Conservation (phyloP, 371 early-diverging fungal genomes). For the Blyttiomyces sp. region DNA sequence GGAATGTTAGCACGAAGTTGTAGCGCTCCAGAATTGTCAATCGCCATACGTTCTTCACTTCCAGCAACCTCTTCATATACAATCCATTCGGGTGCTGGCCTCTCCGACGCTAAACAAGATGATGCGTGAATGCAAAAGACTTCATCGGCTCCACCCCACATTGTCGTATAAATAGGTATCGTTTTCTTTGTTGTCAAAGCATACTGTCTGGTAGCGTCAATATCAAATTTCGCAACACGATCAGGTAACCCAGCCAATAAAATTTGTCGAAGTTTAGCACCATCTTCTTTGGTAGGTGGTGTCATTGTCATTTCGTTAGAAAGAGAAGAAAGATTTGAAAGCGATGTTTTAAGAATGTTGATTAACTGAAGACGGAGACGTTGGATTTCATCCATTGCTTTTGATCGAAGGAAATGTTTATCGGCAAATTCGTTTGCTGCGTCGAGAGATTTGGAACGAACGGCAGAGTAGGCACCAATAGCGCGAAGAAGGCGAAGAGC, state of each 20-base stretch:
- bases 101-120: slow-evolving; percentile 60
- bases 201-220: slow-evolving; percentile 31
- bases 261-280: slow-evolving; percentile 76
- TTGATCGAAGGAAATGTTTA: slow-evolving; percentile 77
- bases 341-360: slow-evolving; percentile 57
- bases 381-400: slow-evolving; percentile 91
- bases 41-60: slow-evolving; percentile 57
- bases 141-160: slow-evolving; percentile 70
- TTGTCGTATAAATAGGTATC: slow-evolving; percentile 64
- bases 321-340: neutral
- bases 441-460: slow-evolving; percentile 30
- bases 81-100: slow-evolving; percentile 58
- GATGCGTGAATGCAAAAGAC: slow-evolving; percentile 69
- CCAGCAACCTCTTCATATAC: slow-evolving; percentile 74
- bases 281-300: slow-evolving; percentile 70
- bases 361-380: slow-evolving; percentile 85
- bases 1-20: slow-evolving; percentile 13
- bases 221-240: slow-evolving; percentile 71
- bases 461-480: slow-evolving; percentile 85
- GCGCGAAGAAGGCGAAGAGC: slow-evolving; percentile 74
- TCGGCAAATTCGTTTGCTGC: slow-evolving; percentile 56
- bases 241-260: slow-evolving; percentile 87
- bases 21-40: slow-evolving; percentile 42
- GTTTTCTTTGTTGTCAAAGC: slow-evolving; percentile 44
- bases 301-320: slow-evolving; percentile 34